A percentile compares a stretch with the other conserved stretches of the same genome.
These are phyloP conservation scores for Solanum paucissectum DNA, from an alignment of 257 asterid genomes.

Conservation along the genomic window DNA sequence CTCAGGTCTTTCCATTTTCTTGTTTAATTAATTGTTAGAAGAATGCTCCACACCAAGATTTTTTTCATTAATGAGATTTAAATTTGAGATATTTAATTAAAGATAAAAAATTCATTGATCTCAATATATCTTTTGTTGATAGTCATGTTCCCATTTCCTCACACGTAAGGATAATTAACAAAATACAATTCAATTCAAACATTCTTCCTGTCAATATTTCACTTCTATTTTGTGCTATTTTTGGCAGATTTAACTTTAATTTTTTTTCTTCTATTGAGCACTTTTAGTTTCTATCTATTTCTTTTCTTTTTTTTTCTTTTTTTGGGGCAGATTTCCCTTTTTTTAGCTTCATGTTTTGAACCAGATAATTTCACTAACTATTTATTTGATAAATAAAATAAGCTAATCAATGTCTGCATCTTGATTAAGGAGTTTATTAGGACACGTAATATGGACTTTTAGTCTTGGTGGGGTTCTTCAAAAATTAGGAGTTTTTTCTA, in stretches of 20 bases:
- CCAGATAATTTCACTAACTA: background rate
- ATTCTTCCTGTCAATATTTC: background rate
- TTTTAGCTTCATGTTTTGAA: background rate
- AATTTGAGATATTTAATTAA: background rate
- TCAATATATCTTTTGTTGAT: background rate
- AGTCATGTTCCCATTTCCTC: background rate
- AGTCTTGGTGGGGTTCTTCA: background rate
- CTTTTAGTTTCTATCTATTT: background rate
- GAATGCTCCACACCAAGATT: background rate
- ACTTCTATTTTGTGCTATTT: background rate
- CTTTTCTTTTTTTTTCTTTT: background rate
- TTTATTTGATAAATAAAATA: background rate
- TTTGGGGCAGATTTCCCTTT: background rate
- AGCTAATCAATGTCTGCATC: background rate
- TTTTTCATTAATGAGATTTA: background rate
- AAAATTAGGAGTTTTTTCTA: too few species aligned
- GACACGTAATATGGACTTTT: background rate
- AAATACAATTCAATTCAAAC: background rate
- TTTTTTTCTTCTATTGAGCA: background rate
- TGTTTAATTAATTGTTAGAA: background rate
- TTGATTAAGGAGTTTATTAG: too few species aligned
- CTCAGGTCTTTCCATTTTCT: background rate
- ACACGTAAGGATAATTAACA: background rate
- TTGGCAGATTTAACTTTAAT: too few species aligned
- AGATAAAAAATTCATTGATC: background rate